These are phyloP conservation scores for Aspergillus sp. DNA, from an alignment of 2,329 filamentous ascomycete genomes.

Conservation along the genomic window DNA sequence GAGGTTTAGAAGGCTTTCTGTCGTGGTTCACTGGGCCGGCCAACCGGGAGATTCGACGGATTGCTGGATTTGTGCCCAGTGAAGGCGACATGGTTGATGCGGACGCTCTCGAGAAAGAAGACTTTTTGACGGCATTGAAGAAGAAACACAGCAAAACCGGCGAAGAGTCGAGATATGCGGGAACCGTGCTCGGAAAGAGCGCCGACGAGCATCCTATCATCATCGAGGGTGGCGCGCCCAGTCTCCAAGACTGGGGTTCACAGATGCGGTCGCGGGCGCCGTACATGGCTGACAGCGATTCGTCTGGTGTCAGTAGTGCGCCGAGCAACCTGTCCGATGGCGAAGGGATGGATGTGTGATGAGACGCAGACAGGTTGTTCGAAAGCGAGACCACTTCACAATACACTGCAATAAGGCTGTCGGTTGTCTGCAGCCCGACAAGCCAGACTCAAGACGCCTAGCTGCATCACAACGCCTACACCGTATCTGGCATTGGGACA, in stretches of 20 bases:
- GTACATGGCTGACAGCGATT: constrained; percentile 33
- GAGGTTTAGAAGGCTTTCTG: constrained; percentile 76
- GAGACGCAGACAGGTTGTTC: neutral
- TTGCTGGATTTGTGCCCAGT: constrained; percentile 70
- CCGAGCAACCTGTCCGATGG: constrained; percentile 43
- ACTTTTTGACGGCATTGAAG: constrained; percentile 76
- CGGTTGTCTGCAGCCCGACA: neutral
- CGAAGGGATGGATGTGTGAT: constrained; percentile 40
- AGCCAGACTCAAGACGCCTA: neutral
- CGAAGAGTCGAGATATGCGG: constrained; percentile 81
- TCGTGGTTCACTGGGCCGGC: constrained; percentile 73
- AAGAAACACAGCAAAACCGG: constrained; percentile 90
- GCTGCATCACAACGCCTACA: neutral
- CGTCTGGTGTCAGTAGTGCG: constrained; percentile 43
- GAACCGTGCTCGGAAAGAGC: constrained; percentile 76
- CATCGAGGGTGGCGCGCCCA: constrained; percentile 75
- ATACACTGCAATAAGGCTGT: neutral
- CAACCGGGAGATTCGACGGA: constrained; percentile 77
- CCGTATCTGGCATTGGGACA: neutral
- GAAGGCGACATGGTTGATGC: constrained; percentile 53
- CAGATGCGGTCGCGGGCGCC: constrained; percentile 37
- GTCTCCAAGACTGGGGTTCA: constrained; percentile 65
- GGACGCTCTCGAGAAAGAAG: constrained; percentile 61
- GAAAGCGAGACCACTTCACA: neutral
- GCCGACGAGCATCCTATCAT: constrained; percentile 70